These are phyloP conservation scores for Globisporangium cystogenes DNA, from an alignment of 352 stramenopile genomes.

Conservation along the genomic window DNA sequence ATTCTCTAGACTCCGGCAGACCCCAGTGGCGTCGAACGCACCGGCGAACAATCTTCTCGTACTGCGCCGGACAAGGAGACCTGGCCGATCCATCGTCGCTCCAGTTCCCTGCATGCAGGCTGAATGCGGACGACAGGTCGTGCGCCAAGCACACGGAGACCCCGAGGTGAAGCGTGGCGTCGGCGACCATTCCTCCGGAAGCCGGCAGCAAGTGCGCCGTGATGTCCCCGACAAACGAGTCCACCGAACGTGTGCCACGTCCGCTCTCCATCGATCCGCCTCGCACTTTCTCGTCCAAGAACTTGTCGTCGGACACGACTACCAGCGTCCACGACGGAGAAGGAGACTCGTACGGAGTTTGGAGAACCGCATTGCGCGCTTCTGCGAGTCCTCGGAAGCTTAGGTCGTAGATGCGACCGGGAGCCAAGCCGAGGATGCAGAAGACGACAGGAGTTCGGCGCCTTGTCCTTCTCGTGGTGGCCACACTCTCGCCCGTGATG, in stretches of 20 bases:
- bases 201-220: conserved; percentile 19
- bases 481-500: conserved; percentile 17
- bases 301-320: conserved; percentile 8
- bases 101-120: conserved; percentile 1
- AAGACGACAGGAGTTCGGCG: conserved; percentile 24
- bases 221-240: conserved; percentile 23
- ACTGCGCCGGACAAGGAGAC: not conserved
- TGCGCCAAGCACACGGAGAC: conserved; percentile 22
- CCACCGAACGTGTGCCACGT: not conserved
- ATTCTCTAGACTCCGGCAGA: conserved; percentile 19
- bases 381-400: conserved; percentile 20
- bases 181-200: conserved; percentile 16
- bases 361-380: not conserved
- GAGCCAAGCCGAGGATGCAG: conserved; percentile 17
- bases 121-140: conserved; percentile 22
- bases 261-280: not conserved
- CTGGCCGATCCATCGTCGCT: not conserved
- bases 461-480: conserved; percentile 5
- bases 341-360: conserved; percentile 6
- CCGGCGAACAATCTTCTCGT: conserved; percentile 20
- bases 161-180: conserved; percentile 35
- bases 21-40: conserved; percentile 41
- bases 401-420: conserved; percentile 35
- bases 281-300: conserved; percentile 3
- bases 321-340: conserved; percentile 11